A percentile compares a stretch with the other conserved stretches of the same genome.
phyloP scores from a whole-genome alignment of 495 filamentous ascomycete species.

The Chaetomium tenue region DNA sequence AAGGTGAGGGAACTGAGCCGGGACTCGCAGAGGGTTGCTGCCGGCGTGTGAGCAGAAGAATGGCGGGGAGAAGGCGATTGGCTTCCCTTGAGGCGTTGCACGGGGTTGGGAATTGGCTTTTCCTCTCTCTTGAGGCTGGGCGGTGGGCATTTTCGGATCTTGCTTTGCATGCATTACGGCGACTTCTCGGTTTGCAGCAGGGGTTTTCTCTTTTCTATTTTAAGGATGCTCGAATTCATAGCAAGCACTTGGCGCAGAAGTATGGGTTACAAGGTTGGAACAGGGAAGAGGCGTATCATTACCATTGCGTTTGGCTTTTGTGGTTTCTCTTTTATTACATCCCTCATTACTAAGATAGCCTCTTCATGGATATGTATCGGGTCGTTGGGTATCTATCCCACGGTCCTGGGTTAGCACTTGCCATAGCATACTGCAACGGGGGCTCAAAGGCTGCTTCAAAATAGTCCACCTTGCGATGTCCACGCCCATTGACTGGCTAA shows the following conservation, averaged over 20 bases:
- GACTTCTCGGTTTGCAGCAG: background rate
- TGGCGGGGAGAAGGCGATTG: background rate
- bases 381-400: constrained; percentile 17
- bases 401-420: constrained; percentile 12
- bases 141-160: background rate
- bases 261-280: background rate
- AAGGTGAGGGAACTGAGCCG: constrained; percentile 21
- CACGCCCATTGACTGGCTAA: too few relatives aligned
- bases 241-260: background rate
- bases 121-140: background rate
- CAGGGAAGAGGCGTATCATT: background rate
- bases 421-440: background rate
- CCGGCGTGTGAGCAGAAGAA: background rate
- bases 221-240: background rate
- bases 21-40: constrained; percentile 16
- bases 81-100: background rate
- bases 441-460: too few relatives aligned
- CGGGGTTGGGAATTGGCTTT: background rate
- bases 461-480: too few relatives aligned
- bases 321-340: background rate
- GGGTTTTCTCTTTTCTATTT: background rate
- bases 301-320: background rate
- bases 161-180: constrained; percentile 5
- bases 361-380: constrained; percentile 15
- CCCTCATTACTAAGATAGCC: background rate